These are phyloP conservation scores for Zymoseptoria brevis DNA, from an alignment of 2,329 filamentous ascomycete genomes.

Conservation along the genomic window DNA sequence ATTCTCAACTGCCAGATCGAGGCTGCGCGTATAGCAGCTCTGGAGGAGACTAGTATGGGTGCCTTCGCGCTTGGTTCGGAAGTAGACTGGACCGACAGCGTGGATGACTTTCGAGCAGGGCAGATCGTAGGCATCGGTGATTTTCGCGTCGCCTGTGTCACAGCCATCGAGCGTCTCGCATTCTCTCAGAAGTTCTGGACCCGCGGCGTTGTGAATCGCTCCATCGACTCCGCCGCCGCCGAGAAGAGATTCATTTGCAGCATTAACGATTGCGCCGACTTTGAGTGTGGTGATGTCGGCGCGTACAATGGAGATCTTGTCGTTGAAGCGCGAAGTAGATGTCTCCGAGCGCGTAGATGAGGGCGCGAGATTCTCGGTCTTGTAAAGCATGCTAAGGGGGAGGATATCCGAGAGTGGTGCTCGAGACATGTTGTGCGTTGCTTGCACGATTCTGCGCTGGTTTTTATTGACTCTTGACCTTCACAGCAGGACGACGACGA, in stretches of 20 bases:
- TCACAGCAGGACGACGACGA: background rate
- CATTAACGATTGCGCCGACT: slow-evolving; percentile 84
- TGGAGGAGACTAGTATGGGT: slow-evolving; percentile 41
- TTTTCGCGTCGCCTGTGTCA: slow-evolving; percentile 69
- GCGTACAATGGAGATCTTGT: slow-evolving; percentile 60
- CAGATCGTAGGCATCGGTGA: slow-evolving; percentile 68
- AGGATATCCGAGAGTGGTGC: slow-evolving; percentile 50
- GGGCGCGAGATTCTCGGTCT: slow-evolving; percentile 41
- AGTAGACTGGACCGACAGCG: slow-evolving; percentile 78
- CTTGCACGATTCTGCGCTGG: background rate
- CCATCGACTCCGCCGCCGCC: slow-evolving; percentile 79
- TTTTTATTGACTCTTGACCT: background rate
- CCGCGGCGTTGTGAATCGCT: slow-evolving; percentile 77
- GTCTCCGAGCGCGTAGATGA: slow-evolving; percentile 30
- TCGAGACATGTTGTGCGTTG: background rate
- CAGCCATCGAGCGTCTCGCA: slow-evolving; percentile 68
- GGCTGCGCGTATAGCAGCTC: slow-evolving; percentile 60
- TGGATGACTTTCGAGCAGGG: slow-evolving; percentile 78
- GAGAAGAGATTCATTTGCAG: slow-evolving; percentile 69
- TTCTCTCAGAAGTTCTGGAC: slow-evolving; percentile 58
- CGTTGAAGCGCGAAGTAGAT: slow-evolving; percentile 52
- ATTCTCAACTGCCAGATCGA: slow-evolving; percentile 63
- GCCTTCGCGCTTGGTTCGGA: slow-evolving; percentile 32
- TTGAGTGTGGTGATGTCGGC: slow-evolving; percentile 74
- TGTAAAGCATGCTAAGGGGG: slow-evolving; percentile 59